Evolutionary conservation across 768 basidiomycete species (phyloP), one percentile per base, ranked within the genome.

Genomic region (Russula brevipes): DNA sequence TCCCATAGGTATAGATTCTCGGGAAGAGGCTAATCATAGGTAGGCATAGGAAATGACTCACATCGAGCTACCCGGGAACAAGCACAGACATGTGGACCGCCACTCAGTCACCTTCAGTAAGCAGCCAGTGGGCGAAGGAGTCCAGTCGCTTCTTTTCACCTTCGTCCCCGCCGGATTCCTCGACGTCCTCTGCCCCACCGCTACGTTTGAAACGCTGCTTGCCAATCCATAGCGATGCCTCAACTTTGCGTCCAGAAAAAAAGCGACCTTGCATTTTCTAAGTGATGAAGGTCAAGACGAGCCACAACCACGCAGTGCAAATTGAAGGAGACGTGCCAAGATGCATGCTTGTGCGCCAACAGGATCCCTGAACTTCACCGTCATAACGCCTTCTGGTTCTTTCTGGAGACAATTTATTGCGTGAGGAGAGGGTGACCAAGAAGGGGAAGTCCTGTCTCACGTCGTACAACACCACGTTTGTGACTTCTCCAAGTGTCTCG

Each of bases 201-300:
- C 84, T 88, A 58, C 89, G 87, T 66, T 79, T 82, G 79, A 89
- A 98, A 46, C 85, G 78, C 71, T 94, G 87, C 73, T 85, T 87
- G 54, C 94, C 95, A 33, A 82, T 80, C 72, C 86, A 95, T 14
- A 97, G 77, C 3, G 83, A 82, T 1, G 96, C 97, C 70, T 90
- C 85, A 54, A 99, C 79, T 49, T 83, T 81, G 49, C 91, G 82
- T 12, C 92, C 92, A 33, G 86, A 88, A 70, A 98, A 98, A 75
- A 85, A 97, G 45, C 95, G 81, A 8, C 91, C 91, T 68, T 95
- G 84, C 94, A 98, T 98, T 86, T 88, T 96, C 90, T 95, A 67
- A 17, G 44, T 35, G 4, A 14, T 10, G 33, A 45, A 50, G 19
- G 11, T 41, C 54, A 57, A 47, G 39, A 61, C 7, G 52, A 55